A percentile compares a stretch with the other conserved stretches of the same genome.
Evolutionary conservation across 768 basidiomycete species (phyloP).

Genomic region (Mycena chlorophos): DNA sequence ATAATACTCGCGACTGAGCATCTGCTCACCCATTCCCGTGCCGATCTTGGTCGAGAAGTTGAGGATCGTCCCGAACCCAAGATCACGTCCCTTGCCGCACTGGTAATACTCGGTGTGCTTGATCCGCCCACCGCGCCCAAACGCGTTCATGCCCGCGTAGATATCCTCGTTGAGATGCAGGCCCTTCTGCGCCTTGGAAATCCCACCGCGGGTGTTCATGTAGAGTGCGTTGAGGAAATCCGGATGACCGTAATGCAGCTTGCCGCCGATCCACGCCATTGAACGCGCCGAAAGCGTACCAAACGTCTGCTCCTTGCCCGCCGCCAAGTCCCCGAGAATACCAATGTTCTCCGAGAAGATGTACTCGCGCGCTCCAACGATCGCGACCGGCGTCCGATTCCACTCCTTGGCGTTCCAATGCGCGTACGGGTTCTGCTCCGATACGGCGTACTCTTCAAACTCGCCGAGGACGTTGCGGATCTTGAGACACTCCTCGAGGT

Average conservation of each 20-base stretch:
- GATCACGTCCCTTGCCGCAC: conserved; percentile 97
- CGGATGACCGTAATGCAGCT: conserved; percentile 98
- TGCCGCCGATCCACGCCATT: conserved; percentile 96
- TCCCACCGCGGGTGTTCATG: conserved; percentile 97
- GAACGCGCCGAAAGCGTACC: conserved; percentile 94
- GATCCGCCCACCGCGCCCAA: conserved; percentile 94
- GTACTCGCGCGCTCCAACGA: conserved; percentile 99
- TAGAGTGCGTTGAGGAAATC: conserved; percentile 97
- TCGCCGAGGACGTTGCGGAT: conserved; percentile 96
- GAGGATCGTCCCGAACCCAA: conserved; percentile 97
- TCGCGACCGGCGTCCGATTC: conserved; percentile 86
- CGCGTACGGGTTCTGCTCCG: conserved; percentile 88
- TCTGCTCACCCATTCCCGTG: conserved; percentile 99
- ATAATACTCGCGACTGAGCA: conserved; percentile 99
- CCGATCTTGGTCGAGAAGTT: conserved; percentile 99
- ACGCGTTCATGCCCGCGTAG: conserved; percentile 98
- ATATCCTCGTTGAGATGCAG: conserved; percentile 99
- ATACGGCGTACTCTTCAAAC: conserved; percentile 89
- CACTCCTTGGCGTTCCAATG: conserved; percentile 90
- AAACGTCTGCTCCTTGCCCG: conserved; percentile 99
- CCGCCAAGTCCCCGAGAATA: conserved; percentile 96
- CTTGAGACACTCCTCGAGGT: conserved; percentile 98
- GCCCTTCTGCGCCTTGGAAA: conserved; percentile 99
- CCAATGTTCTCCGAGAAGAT: conserved; percentile 99
- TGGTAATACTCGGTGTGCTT: conserved; percentile 99